Conservation (phyloP, 371 early-diverging fungal genomes). For the Circinella umbellata region DNA sequence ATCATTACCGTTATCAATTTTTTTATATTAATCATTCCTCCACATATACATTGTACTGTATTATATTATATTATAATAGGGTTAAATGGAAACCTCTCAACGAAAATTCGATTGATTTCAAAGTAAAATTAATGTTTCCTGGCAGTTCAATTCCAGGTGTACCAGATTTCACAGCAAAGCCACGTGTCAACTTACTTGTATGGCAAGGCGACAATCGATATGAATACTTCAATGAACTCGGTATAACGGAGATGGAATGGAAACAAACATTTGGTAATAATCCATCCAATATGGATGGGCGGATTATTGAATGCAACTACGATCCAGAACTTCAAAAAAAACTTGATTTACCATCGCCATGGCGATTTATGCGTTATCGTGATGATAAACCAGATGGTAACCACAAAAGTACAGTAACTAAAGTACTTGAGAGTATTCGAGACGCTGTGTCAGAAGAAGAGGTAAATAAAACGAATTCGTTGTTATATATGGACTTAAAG, state of each 20-base stretch:
- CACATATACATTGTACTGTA: neutral
- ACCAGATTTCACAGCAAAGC: conserved; percentile 38
- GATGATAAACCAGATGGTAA: conserved; percentile 88
- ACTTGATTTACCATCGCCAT: conserved; percentile 50
- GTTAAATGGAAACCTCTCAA: conserved; percentile 99
- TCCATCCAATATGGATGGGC: conserved; percentile 52
- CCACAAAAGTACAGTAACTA: conserved; percentile 70
- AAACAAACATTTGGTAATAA: conserved; percentile 29
- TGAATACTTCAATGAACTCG: conserved; percentile 57
- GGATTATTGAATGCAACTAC: conserved; percentile 73
- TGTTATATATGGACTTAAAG: neutral
- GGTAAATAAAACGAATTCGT: conserved; percentile 35
- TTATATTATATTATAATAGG: conserved; percentile 42
- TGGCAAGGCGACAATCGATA: conserved; percentile 69
- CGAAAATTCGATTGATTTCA: conserved; percentile 98
- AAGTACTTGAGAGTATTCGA: conserved; percentile 75
- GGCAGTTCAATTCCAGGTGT: conserved; percentile 42
- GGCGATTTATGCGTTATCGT: conserved; percentile 89
- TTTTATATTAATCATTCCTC: neutral
- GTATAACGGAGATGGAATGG: conserved; percentile 69
- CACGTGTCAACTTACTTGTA: conserved; percentile 55
- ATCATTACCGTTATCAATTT: too few relatives aligned
- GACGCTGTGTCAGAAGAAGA: conserved; percentile 78
- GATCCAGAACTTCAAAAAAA: conserved; percentile 56
- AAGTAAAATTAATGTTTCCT: conserved; percentile 54